phyloP scores from a whole-genome alignment of 1,284 basidiomycete species.

The Cutaneotrichosporon curvatum region DNA sequence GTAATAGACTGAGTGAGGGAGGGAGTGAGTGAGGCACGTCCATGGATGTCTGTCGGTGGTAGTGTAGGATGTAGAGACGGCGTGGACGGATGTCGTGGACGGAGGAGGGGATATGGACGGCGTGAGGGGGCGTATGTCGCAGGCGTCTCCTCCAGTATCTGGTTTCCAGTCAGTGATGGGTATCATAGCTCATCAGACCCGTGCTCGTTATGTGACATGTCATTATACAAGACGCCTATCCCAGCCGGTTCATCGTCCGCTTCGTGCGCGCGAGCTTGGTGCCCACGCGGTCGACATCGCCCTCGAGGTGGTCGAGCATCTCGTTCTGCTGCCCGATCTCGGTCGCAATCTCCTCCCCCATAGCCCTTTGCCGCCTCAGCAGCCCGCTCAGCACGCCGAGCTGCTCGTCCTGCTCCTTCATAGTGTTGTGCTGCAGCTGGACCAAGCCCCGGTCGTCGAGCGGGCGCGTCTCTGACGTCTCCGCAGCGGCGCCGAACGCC shows the following conservation, averaged over 20 bases:
- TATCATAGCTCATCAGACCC: no score
- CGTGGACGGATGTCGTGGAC: no score
- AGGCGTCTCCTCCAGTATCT: no score
- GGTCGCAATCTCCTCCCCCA: conserved; percentile 77
- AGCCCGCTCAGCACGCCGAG: conserved; percentile 71
- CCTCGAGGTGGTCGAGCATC: conserved; percentile 68
- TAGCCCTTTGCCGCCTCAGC: conserved; percentile 72
- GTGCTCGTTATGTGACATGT: no score
- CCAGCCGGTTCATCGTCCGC: conserved; percentile 63
- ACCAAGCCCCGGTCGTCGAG: conserved; percentile 75
- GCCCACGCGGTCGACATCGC: conserved; percentile 67
- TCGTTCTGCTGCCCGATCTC: conserved; percentile 84
- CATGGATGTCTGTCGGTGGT: no score
- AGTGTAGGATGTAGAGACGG: no score
- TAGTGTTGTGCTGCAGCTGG: conserved; percentile 68
- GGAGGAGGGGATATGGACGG: no score
- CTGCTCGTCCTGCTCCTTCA: conserved; percentile 77
- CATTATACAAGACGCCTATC: no score
- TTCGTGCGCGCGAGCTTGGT: conserved; percentile 70
- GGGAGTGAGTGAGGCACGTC: no score
- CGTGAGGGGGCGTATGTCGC: no score
- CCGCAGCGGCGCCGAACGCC: conserved; percentile 65
- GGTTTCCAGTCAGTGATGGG: no score
- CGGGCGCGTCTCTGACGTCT: conserved; percentile 78
- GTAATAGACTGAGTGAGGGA: no score